Conservation (phyloP, 257 asterid genomes). For the Przewalskia tangutica region DNA sequence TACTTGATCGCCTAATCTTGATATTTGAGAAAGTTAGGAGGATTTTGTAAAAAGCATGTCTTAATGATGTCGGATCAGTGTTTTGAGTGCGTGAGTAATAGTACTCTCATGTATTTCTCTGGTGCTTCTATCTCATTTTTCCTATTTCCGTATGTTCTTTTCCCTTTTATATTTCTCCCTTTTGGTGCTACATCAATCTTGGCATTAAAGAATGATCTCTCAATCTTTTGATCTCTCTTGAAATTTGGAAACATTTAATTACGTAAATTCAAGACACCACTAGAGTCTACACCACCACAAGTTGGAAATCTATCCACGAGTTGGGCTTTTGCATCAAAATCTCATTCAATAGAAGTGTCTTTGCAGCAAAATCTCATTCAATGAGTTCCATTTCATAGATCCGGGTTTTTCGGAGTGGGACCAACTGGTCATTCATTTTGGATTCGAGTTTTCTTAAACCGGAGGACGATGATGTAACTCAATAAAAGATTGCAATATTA, state of each 20-base stretch:
- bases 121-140: background rate
- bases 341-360: background rate
- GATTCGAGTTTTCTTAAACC: background rate
- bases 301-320: background rate
- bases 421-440: background rate
- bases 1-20: too few species aligned
- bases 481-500: background rate
- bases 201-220: background rate
- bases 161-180: background rate
- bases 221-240: background rate
- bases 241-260: background rate
- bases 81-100: too few species aligned
- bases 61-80: too few species aligned
- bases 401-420: background rate
- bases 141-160: background rate
- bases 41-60: too few species aligned
- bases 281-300: background rate
- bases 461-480: background rate
- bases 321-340: background rate
- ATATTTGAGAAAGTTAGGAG: too few species aligned
- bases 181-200: background rate
- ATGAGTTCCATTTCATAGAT: background rate
- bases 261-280: background rate
- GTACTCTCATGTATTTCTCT: background rate
- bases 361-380: background rate